Conservation (phyloP, 1,139 yeast genomes). For the Geotrichum fermentans region DNA sequence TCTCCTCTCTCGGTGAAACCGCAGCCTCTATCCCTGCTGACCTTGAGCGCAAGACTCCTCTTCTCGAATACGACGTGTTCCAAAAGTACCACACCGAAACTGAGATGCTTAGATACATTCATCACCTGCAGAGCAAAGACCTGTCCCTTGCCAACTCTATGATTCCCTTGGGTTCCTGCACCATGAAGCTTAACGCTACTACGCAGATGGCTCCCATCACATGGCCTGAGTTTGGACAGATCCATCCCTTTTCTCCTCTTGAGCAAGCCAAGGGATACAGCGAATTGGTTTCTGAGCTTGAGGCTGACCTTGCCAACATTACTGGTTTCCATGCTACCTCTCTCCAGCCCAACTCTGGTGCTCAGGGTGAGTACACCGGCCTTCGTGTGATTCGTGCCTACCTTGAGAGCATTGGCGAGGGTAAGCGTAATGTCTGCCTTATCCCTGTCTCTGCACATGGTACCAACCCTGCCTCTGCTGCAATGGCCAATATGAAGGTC, state of each 20-base stretch:
- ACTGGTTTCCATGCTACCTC: conserved; percentile 95
- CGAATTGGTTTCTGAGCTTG: conserved; percentile 69
- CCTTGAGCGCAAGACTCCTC: conserved; percentile 55
- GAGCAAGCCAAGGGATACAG: conserved; percentile 84
- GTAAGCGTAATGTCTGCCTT: conserved; percentile 75
- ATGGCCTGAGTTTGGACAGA: conserved; percentile 83
- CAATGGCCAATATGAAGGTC: conserved; percentile 93
- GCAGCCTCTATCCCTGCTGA: conserved; percentile 45
- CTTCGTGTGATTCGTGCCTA: conserved; percentile 79
- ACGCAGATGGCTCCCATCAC: conserved; percentile 92
- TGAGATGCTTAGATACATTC: conserved; percentile 85
- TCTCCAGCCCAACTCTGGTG: conserved; percentile 95
- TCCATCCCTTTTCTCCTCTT: conserved; percentile 90
- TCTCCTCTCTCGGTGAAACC: conserved; percentile 19
- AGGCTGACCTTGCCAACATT: conserved; percentile 79
- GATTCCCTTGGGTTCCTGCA: conserved; percentile 97
- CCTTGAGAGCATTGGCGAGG: conserved; percentile 66
- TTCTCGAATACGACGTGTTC: conserved; percentile 73
- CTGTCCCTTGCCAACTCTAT: conserved; percentile 89
- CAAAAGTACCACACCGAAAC: conserved; percentile 89
- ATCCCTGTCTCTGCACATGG: conserved; percentile 98
- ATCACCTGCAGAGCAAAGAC: conserved; percentile 80
- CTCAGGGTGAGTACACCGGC: conserved; percentile 97
- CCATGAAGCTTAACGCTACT: conserved; percentile 94
- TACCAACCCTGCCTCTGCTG: conserved; percentile 97